phyloP scores from a whole-genome alignment of 2,329 filamentous ascomycete species.

The Cucurbitaria berberidis region DNA sequence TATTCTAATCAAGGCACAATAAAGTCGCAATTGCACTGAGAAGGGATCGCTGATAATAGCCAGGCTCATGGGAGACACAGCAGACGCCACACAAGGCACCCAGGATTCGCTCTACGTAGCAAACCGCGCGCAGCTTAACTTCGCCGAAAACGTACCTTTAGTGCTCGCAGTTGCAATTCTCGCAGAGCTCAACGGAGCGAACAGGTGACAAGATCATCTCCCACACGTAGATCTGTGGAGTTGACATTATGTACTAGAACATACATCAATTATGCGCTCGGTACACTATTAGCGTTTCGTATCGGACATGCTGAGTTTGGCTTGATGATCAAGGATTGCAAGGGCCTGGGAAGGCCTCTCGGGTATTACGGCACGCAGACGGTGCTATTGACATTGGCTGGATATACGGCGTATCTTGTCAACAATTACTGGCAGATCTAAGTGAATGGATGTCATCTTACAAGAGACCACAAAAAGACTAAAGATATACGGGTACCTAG shows the following conservation, averaged over 20 bases:
- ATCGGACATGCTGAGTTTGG: constrained; percentile 52
- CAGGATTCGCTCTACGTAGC: constrained; percentile 45
- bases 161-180: constrained; percentile 48
- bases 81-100: constrained; percentile 15
- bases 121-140: constrained; percentile 50
- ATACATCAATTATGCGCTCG: constrained; percentile 48
- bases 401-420: constrained; percentile 41
- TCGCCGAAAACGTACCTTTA: constrained; percentile 53
- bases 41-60: constrained; percentile 9
- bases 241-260: constrained; percentile 18
- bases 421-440: constrained; percentile 39
- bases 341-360: constrained; percentile 30
- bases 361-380: constrained; percentile 43
- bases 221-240: not conserved
- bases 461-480: no score
- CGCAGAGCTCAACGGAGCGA: constrained; percentile 55
- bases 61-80: constrained; percentile 37
- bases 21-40: not conserved
- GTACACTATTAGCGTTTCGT: constrained; percentile 47
- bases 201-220: constrained; percentile 26
- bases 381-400: constrained; percentile 32
- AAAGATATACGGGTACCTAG: no score
- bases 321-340: constrained; percentile 31
- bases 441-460: not conserved
- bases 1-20: constrained; percentile 5